These are phyloP conservation scores for Parathielavia hyrcaniae DNA, from an alignment of 495 filamentous ascomycete species.

Conservation along the genomic window DNA sequence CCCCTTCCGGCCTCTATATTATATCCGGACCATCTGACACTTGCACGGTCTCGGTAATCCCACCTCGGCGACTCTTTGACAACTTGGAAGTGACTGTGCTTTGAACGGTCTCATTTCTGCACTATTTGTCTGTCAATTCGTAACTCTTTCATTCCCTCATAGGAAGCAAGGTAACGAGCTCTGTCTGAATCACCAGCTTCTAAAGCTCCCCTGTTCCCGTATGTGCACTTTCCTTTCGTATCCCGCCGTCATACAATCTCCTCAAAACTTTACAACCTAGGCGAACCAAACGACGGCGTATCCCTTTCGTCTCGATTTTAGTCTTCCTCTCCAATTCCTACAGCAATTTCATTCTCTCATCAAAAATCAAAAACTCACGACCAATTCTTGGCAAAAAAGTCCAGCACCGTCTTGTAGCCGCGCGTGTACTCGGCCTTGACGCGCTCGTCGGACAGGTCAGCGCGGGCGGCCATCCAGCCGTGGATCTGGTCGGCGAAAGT, in stretches of 20 bases:
- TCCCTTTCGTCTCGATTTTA: neutral
- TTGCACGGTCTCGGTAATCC: too few species aligned
- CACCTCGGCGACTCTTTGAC: too few species aligned
- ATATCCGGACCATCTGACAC: too few species aligned
- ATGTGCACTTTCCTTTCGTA: too few species aligned
- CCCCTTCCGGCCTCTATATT: too few species aligned
- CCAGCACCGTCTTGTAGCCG: constrained; percentile 67
- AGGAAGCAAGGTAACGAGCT: too few species aligned
- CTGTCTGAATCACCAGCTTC: too few species aligned
- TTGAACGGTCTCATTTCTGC: neutral
- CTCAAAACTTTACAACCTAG: neutral
- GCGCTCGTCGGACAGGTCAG: constrained; percentile 57
- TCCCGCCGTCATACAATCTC: too few species aligned
- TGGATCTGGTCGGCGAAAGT: constrained; percentile 77
- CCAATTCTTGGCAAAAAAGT: constrained; percentile 67
- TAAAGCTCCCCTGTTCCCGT: too few species aligned
- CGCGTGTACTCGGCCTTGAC: constrained; percentile 71
- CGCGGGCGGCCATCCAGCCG: constrained; percentile 84
- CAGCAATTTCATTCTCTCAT: neutral
- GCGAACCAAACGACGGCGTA: neutral
- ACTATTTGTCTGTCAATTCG: neutral
- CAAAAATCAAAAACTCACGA: constrained; percentile 11
- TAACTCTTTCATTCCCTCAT: too few species aligned
- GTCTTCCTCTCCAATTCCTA: neutral
- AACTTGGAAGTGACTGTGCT: too few species aligned